phyloP scores from a whole-genome alignment of 2,329 filamentous ascomycete species.

The Sphaerulina populicola region DNA sequence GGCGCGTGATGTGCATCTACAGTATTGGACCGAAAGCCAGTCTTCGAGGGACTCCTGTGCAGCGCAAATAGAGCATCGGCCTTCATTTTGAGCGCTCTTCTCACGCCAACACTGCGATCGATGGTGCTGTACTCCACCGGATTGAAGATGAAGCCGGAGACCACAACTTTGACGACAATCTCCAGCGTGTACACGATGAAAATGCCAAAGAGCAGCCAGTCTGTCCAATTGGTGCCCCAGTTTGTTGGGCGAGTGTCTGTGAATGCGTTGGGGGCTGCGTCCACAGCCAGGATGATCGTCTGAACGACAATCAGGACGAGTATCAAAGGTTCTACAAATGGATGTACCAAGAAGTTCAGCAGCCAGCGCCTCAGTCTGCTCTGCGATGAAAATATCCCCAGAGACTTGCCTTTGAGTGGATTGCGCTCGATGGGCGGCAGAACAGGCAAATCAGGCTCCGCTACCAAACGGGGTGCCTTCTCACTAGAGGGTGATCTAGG shows the following conservation, averaged over 20 bases:
- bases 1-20: conserved; percentile 25
- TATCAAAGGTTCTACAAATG: conserved; percentile 77
- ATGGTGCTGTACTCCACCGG: conserved; percentile 86
- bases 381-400: conserved; percentile 75
- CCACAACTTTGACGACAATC: conserved; percentile 71
- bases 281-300: conserved; percentile 76
- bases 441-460: conserved; percentile 22
- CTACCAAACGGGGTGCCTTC: conserved; percentile 29
- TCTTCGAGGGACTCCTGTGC: conserved; percentile 62
- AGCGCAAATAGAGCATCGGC: conserved; percentile 74
- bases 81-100: conserved; percentile 65
- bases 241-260: conserved; percentile 48
- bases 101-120: conserved; percentile 66
- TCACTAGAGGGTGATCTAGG: conserved; percentile 27
- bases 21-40: conserved; percentile 28
- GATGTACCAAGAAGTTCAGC: conserved; percentile 77
- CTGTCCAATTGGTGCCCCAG: conserved; percentile 63
- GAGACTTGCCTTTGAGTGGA: conserved; percentile 73
- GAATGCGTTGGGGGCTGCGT: conserved; percentile 60
- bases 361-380: conserved; percentile 65
- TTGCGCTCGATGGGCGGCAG: conserved; percentile 45
- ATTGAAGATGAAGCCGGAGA: conserved; percentile 89
- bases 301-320: conserved; percentile 81
- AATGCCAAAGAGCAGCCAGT: conserved; percentile 71
- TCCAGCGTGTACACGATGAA: conserved; percentile 89